Evolutionary conservation across 192 early-diverging fungal species (phyloP), one percentile per base, ranked within the genome.

Genomic region (Mortierella antarctica): DNA sequence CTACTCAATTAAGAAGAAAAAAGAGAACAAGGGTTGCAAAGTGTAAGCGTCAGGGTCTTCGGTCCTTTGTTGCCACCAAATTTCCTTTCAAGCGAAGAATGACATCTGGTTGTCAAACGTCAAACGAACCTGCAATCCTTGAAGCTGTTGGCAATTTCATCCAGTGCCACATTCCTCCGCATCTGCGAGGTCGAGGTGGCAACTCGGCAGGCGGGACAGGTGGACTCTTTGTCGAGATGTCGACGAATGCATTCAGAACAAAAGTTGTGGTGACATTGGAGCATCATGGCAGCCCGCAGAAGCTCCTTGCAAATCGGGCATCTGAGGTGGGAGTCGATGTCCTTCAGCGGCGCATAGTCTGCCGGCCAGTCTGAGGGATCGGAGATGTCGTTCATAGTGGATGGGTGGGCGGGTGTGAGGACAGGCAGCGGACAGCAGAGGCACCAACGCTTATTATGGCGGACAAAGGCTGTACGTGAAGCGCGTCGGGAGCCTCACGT

Each of bases 291-390:
- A 6, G 89, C 89, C 21, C 83, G 57, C 45, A 89, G 87, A 53
- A 89, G 85, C 57, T 95, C 93, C 73, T 93, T 93, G 74, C 93
- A 95, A 31, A 95, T 91, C 1, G 91, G 87, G 66, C 93, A 95
- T 11, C 93, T 86, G 31, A 93, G 78, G 20, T 89, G 84, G 20
- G 91, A 86, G 70, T 95, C 93, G 7, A 93, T 77, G 42, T 86
- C 82, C 47, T 87, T 76, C 17, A 93, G 73, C 10, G 83, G 80
- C 9, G 51, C 58, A 48, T 82, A 71, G 6, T 89, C 86, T 84
- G 90, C 45, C 9, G 77, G 77, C 77, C 77, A 95, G 78, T 95
- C 93, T 40, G 84, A 84, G 1, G 93, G 92, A 74, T 92, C 91
- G n/a, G 92, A 89, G 20, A 94, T 71, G 50, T 49, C 56, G 49